Evolutionary conservation across 768 basidiomycete genomes (phyloP), one percentile per base, ranked within the genome.

Genomic region (Pisolithus orientalis): DNA sequence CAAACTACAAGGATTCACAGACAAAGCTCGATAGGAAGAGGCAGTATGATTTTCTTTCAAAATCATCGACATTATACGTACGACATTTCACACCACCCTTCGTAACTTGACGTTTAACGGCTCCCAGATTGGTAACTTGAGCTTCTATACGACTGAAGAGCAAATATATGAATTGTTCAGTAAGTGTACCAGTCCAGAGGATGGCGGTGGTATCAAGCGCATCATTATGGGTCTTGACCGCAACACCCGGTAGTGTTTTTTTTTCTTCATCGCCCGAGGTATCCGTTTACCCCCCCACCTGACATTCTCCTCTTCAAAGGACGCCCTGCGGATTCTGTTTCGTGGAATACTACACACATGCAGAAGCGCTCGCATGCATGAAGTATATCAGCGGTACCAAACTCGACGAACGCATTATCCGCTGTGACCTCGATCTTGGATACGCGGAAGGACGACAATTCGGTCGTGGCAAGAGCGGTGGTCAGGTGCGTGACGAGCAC

Each of bases 371-470:
- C 39, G 90, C 93, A 39, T 85, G 87, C 56, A 85, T 98, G 81
- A 84, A 87, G 45, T 94, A 96, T 68, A 82, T 98, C 61, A 93
- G 90, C 47, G 96, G 95, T n/a, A 94, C 94, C 34, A 98, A 98
- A 73, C 83, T 99, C 21, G 96, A 99, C 70, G 96, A 99, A 71
- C 88, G 96, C 32, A 91, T 99, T 60, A 95, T 99, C 57, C 88
- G 96, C 44, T 97, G 94, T 64, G 96, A 99, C 74, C 74, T 99
- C 63, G 96, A 99, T 74, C 77, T 94, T 27, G 96, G 96, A 6
- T 99, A 97, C 71, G 84, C 84, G 64, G 96, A 99, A 64, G 95
- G 95, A 13, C 76, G 96, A 56, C 96, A 99, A 70, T 99, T 97
- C 57, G 96, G 96, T 29, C 77, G 96, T 55, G 96, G 96, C 27